phyloP scores from a whole-genome alignment of 306 rosid species.

The Rosa rugosa region DNA sequence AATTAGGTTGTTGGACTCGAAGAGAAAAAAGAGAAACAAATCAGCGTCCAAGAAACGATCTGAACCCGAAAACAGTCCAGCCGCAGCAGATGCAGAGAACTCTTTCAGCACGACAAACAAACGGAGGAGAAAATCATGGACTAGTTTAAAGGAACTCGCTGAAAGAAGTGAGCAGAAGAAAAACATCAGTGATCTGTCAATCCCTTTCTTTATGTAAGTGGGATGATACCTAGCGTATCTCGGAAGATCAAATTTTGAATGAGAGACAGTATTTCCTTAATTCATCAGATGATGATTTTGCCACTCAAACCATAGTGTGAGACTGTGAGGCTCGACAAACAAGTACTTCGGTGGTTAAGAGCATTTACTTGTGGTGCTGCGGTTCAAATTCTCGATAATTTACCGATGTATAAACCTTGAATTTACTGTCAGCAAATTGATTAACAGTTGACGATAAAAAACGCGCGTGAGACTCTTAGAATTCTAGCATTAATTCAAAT shows the following conservation, averaged over 20 bases:
- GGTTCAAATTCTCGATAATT: neutral
- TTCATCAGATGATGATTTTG: neutral
- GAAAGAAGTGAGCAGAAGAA: constrained; percentile 31
- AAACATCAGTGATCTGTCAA: constrained; percentile 29
- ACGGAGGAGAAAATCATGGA: constrained; percentile 66
- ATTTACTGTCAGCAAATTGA: neutral
- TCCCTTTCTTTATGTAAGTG: constrained; percentile 44
- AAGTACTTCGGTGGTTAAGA: no score
- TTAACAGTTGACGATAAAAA: neutral
- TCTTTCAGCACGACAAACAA: constrained; percentile 36
- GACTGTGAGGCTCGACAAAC: no score
- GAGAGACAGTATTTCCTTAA: neutral
- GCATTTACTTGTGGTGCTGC: no score
- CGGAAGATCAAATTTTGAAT: neutral
- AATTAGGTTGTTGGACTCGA: constrained; percentile 32
- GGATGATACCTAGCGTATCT: neutral
- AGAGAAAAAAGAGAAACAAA: constrained; percentile 47
- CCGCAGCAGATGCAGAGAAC: constrained; percentile 33
- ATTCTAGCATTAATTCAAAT: no score
- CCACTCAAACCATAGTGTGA: no score
- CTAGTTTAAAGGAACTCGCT: constrained; percentile 74
- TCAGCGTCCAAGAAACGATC: constrained; percentile 32
- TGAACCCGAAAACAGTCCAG: constrained; percentile 31
- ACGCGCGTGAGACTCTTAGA: no score
- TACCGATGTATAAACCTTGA: neutral